phyloP scores from a whole-genome alignment of 371 early-diverging fungal genomes.

The Apophysomyces trapeziformis region DNA sequence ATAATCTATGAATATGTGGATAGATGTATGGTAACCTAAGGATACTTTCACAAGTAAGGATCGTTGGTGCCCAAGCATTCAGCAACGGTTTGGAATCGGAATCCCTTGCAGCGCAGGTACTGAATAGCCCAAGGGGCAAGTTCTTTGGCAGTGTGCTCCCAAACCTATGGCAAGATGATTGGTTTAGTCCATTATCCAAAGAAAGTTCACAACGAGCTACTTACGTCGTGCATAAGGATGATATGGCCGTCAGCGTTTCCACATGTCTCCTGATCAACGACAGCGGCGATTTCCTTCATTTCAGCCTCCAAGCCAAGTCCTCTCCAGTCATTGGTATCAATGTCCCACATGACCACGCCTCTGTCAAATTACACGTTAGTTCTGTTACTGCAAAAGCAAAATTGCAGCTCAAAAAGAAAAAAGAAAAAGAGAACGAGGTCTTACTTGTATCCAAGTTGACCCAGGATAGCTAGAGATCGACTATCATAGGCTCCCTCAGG shows the following conservation, averaged over 20 bases:
- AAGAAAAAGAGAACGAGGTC: not conserved
- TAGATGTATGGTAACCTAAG: no score
- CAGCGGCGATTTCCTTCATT: conserved; percentile 18
- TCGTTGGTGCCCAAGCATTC: conserved; percentile 34
- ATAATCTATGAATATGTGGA: no score
- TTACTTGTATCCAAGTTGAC: conserved; percentile 49
- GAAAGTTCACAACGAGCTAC: not conserved
- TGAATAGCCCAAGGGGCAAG: conserved; percentile 41
- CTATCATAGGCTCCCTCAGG: conserved; percentile 54
- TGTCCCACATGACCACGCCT: conserved; percentile 55
- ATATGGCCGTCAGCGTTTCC: conserved; percentile 36
- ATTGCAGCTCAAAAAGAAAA: no score
- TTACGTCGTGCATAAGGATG: conserved; percentile 45
- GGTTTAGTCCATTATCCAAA: not conserved
- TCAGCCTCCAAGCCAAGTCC: conserved; percentile 25
- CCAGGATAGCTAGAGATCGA: conserved; percentile 39
- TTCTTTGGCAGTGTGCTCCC: conserved; percentile 37
- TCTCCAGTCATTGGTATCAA: conserved; percentile 60
- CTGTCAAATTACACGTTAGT: conserved; percentile 1
- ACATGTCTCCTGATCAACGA: conserved; percentile 21
- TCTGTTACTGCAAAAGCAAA: not conserved
- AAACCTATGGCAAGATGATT: conserved; percentile 13
- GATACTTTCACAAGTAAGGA: conserved; percentile 28
- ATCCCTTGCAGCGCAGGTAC: conserved; percentile 34
- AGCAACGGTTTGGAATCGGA: conserved; percentile 42